phyloP scores from a whole-genome alignment of 2,329 filamentous ascomycete species.

The Pestalotiopsis sp. region DNA sequence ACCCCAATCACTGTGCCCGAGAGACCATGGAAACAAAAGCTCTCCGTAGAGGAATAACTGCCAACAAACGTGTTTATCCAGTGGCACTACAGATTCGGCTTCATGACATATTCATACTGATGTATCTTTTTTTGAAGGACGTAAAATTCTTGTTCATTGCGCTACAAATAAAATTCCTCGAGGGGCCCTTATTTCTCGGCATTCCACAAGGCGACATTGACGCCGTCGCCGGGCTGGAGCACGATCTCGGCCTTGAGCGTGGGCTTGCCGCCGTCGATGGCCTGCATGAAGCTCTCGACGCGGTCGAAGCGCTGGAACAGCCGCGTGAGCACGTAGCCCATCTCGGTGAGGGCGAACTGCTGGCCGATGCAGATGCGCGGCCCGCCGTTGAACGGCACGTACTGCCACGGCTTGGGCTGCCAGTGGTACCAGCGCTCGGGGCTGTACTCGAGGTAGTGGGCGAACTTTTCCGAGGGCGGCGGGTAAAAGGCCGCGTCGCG shows the following conservation, averaged over 20 bases:
- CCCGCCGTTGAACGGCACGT: constrained; percentile 59
- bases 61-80: no score
- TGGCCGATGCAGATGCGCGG: constrained; percentile 62
- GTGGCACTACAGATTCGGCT: no score
- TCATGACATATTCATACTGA: no score
- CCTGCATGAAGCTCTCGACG: constrained; percentile 59
- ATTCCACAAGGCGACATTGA: constrained; percentile 59
- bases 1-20: no score
- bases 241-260: constrained; percentile 62
- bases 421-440: constrained; percentile 70
- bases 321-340: constrained; percentile 71
- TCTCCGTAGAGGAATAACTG: no score
- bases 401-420: constrained; percentile 70
- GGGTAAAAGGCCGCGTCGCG: constrained; percentile 67
- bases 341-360: constrained; percentile 81
- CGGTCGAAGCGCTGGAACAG: constrained; percentile 73
- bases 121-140: no score
- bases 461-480: constrained; percentile 44
- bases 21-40: no score
- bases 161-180: no score
- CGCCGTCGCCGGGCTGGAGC: constrained; percentile 60
- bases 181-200: constrained; percentile 29
- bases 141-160: no score
- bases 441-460: constrained; percentile 54
- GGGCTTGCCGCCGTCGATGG: constrained; percentile 56